phyloP scores from a whole-genome alignment of 2,329 filamentous ascomycete species.

The Talaromyces sp. region DNA sequence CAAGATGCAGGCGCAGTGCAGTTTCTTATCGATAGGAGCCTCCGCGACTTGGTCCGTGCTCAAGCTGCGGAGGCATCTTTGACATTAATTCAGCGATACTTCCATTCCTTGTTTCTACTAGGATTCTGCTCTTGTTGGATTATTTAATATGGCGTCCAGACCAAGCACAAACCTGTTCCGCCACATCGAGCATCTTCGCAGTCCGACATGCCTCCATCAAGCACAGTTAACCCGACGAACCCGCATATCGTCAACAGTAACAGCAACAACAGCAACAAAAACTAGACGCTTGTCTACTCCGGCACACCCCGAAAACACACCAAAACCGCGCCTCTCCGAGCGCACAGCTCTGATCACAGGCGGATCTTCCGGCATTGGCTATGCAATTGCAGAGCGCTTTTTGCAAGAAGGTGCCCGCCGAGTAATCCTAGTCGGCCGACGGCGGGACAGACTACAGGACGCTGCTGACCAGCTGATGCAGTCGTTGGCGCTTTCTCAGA shows the following conservation, averaged over 20 bases:
- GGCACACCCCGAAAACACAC: not conserved
- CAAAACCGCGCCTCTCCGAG: conserved; percentile 20
- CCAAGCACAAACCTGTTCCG: not conserved
- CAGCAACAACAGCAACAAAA: conserved; percentile 4
- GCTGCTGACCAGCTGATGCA: conserved; percentile 27
- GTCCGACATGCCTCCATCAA: not conserved
- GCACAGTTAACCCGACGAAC: not conserved
- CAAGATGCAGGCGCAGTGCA: not conserved
- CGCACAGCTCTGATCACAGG: conserved; percentile 58
- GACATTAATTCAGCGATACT: not conserved
- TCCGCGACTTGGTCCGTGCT: conserved; percentile 23
- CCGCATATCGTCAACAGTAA: not conserved
- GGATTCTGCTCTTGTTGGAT: not conserved
- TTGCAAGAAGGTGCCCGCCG: conserved; percentile 55
- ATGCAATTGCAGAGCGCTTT: conserved; percentile 62
- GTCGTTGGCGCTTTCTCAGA: not conserved
- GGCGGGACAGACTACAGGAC: conserved; percentile 39
- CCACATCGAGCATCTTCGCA: not conserved
- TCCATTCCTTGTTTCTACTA: not conserved
- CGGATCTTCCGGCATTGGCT: conserved; percentile 65
- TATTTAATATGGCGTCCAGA: not conserved
- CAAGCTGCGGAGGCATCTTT: conserved; percentile 14
- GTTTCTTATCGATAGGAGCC: conserved; percentile 1
- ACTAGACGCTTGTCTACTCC: conserved; percentile 10
- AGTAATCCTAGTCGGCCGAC: conserved; percentile 57